Percentiles rank a stretch among this genome's conserved stretches.
Evolutionary conservation across 2,329 filamentous ascomycete species (phyloP).

Genomic region (Fusarium nelsonii): DNA sequence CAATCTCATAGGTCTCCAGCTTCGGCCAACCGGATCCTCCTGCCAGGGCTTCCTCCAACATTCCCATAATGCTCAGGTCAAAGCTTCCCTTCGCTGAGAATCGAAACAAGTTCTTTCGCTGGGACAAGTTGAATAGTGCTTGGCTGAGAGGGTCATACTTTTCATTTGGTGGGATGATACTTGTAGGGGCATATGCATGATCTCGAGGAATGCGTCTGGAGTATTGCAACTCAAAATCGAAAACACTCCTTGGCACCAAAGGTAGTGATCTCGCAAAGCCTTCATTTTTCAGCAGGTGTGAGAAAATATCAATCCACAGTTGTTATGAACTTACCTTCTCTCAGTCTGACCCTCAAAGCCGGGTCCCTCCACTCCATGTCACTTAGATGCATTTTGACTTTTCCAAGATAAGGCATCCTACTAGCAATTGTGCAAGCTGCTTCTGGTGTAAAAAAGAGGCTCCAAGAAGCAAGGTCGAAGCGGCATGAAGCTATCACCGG

Average conservation of each 20-base stretch:
- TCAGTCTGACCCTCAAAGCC: background rate
- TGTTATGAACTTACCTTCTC: background rate
- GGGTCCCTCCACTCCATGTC: slow-evolving; percentile 9
- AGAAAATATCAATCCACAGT: background rate
- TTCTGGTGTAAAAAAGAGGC: slow-evolving; percentile 5
- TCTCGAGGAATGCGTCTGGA: slow-evolving; percentile 5
- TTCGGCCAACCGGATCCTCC: background rate
- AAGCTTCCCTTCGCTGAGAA: slow-evolving; percentile 16
- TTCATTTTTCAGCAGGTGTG: background rate
- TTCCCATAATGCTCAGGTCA: slow-evolving; percentile 2
- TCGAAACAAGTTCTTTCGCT: background rate
- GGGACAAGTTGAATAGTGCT: slow-evolving; percentile 17
- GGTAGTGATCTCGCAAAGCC: background rate
- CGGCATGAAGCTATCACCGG: slow-evolving; percentile 8
- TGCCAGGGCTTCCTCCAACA: background rate
- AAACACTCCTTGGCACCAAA: background rate
- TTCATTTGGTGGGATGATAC: slow-evolving; percentile 3
- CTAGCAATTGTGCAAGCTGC: slow-evolving; percentile 1
- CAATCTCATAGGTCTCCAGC: slow-evolving; percentile 14
- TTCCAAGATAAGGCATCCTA: slow-evolving; percentile 14
- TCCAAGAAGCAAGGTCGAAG: slow-evolving; percentile 21
- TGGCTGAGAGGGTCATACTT: slow-evolving; percentile 4
- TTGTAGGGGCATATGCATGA: background rate
- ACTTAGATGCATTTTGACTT: slow-evolving; percentile 10
- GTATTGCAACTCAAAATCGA: slow-evolving; percentile 18